A percentile compares a stretch with the other conserved stretches of the same genome.
Evolutionary conservation across 768 basidiomycete genomes (phyloP).

Genomic region (Suillus lakei): DNA sequence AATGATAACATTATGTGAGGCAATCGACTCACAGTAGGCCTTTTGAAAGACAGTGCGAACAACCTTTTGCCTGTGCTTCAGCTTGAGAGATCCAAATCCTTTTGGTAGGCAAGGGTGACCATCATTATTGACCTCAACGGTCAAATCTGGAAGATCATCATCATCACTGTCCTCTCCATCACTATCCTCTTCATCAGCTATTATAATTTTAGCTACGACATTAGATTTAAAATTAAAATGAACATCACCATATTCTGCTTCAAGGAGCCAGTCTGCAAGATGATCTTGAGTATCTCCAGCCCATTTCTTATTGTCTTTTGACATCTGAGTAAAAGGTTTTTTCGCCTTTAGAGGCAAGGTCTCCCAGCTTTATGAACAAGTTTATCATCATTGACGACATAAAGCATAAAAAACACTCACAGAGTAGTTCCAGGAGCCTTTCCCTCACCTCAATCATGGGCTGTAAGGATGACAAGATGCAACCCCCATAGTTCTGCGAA

Average conservation of each 20-base stretch:
- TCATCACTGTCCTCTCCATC: neutral
- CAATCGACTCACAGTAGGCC: neutral
- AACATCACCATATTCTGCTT: neutral
- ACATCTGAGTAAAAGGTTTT: neutral
- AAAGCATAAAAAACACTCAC: neutral
- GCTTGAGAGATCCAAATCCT: neutral
- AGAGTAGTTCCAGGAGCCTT: neutral
- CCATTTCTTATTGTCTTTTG: neutral
- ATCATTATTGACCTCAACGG: neutral
- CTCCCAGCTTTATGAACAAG: neutral
- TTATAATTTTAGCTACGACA: neutral
- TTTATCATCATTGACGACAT: neutral
- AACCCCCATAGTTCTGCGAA: neutral
- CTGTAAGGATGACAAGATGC: neutral
- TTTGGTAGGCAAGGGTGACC: neutral
- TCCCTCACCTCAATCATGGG: neutral
- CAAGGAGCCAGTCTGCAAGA: neutral
- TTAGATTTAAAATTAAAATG: neutral
- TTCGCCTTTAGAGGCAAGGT: neutral
- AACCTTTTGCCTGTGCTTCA: neutral
- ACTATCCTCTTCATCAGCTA: neutral
- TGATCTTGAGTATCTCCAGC: neutral
- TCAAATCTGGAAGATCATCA: neutral
- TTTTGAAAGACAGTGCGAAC: neutral
- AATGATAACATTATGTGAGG: neutral